A percentile compares a stretch with the other conserved stretches of the same genome.
Evolutionary conservation across 140 eudicot species (phyloP).

Genomic region (Stevia rebaudiana): DNA sequence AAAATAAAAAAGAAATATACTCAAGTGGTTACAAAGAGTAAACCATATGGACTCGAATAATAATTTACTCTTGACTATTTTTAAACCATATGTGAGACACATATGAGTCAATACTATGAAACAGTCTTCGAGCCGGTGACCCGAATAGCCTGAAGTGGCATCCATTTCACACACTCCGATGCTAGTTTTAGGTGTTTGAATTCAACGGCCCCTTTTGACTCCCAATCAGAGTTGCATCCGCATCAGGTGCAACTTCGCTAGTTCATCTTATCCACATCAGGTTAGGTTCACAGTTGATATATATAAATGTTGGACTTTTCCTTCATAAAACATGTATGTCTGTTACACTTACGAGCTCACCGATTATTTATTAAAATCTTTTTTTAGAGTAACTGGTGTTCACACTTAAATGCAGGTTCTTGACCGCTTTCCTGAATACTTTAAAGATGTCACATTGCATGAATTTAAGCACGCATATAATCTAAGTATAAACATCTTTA

Average conservation of each 20-base stretch:
- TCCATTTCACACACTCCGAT: conserved; percentile 1
- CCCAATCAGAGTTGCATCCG: conserved; percentile 12
- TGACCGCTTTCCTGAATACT: conserved; percentile 39
- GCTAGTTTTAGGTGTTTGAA: conserved; percentile 24
- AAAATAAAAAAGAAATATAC: too few relatives aligned
- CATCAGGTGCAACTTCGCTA: conserved; percentile 6
- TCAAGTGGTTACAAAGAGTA: too few relatives aligned
- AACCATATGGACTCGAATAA: too few relatives aligned
- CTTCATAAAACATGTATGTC: conserved; percentile 53
- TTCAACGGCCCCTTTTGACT: conserved; percentile 26
- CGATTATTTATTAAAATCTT: background rate
- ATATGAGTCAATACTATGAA: background rate
- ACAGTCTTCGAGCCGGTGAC: background rate
- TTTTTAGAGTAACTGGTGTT: background rate
- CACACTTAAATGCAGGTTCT: conserved; percentile 41
- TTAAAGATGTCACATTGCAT: conserved; percentile 42
- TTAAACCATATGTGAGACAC: too few relatives aligned
- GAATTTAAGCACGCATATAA: conserved; percentile 61
- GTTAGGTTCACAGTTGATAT: too few relatives aligned
- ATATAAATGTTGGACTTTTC: too few relatives aligned
- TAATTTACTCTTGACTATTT: too few relatives aligned
- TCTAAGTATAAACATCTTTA: conserved; percentile 44
- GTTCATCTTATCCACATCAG: conserved; percentile 29
- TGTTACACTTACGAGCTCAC: background rate
- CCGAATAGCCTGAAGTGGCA: background rate